A percentile compares a stretch with the other conserved stretches of the same genome.
Conservation (phyloP, 2,329 filamentous ascomycete species). For the Apiospora saccharicola region DNA sequence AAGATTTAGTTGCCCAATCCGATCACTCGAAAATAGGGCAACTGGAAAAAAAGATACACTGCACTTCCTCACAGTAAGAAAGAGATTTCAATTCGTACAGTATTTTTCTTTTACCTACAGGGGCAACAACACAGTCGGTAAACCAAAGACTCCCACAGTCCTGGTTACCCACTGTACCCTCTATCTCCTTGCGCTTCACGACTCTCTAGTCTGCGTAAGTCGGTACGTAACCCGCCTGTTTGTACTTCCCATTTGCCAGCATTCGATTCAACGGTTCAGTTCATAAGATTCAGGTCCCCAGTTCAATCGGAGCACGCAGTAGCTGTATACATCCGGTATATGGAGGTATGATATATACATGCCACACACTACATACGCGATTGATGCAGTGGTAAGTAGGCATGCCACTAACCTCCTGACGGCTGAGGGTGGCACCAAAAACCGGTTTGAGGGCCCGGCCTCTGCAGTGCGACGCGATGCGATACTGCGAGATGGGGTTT, state of each 20-base stretch:
- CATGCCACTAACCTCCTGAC: background rate
- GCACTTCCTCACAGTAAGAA: background rate
- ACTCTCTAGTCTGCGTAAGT: background rate
- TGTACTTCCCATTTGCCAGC: background rate
- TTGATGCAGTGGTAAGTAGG: background rate
- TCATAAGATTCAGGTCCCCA: background rate
- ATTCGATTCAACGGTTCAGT: background rate
- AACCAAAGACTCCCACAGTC: background rate
- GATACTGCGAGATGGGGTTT: constrained; percentile 18
- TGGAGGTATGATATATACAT: background rate
- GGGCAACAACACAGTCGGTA: background rate
- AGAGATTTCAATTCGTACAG: background rate
- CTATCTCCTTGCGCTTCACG: background rate
- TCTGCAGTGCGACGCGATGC: constrained; percentile 7
- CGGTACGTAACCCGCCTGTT: background rate
- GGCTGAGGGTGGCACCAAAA: background rate
- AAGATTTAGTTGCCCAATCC: background rate
- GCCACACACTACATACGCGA: background rate
- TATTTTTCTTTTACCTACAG: background rate
- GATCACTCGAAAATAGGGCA: background rate
- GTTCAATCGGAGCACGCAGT: background rate
- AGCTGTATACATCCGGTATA: background rate
- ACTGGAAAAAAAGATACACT: background rate
- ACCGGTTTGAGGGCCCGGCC: constrained; percentile 5
- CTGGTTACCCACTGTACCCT: background rate